These are phyloP conservation scores for Ophiostoma triangulosporum DNA, from an alignment of 2,329 filamentous ascomycete species.

Conservation along the genomic window DNA sequence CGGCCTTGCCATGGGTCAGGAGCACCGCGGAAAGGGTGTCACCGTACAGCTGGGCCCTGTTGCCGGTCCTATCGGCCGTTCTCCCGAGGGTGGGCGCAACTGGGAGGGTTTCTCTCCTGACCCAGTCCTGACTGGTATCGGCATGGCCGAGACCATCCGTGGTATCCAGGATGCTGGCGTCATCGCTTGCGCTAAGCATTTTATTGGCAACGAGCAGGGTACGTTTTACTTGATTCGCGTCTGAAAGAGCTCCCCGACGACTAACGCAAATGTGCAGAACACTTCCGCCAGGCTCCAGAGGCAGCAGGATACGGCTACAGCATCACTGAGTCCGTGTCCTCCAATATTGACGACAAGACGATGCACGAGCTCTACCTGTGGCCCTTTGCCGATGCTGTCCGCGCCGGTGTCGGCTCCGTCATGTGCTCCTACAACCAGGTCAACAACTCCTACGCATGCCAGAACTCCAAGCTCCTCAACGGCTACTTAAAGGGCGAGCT, in stretches of 20 bases:
- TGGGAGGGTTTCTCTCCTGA: slow-evolving; percentile 64
- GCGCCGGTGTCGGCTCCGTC: slow-evolving; percentile 35
- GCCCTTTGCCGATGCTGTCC: slow-evolving; percentile 50
- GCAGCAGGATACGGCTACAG: slow-evolving; percentile 47
- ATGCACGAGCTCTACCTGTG: slow-evolving; percentile 51
- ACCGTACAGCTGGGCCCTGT: slow-evolving; percentile 64
- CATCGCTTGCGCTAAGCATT: slow-evolving; percentile 67
- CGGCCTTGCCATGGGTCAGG: slow-evolving; percentile 57
- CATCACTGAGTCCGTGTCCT: slow-evolving; percentile 41
- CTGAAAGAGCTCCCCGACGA: background rate
- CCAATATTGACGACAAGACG: slow-evolving; percentile 44
- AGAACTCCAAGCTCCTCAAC: slow-evolving; percentile 51
- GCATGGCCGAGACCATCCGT: slow-evolving; percentile 59
- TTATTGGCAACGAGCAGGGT: slow-evolving; percentile 54
- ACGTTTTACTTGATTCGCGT: slow-evolving; percentile 3
- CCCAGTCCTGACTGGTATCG: slow-evolving; percentile 58
- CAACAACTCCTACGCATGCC: slow-evolving; percentile 54
- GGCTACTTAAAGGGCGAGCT: slow-evolving; percentile 50
- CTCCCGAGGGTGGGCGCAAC: slow-evolving; percentile 54
- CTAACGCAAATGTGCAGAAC: slow-evolving; percentile 31
- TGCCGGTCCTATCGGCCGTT: slow-evolving; percentile 56
- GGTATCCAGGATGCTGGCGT: slow-evolving; percentile 71
- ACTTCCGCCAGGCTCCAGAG: slow-evolving; percentile 52
- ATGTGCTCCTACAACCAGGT: slow-evolving; percentile 48
- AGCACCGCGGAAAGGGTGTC: slow-evolving; percentile 59